Percentiles rank a stretch among this genome's conserved stretches.
These are phyloP conservation scores for Solanum okadae DNA, from an alignment of 257 asterid genomes.

Conservation along the genomic window DNA sequence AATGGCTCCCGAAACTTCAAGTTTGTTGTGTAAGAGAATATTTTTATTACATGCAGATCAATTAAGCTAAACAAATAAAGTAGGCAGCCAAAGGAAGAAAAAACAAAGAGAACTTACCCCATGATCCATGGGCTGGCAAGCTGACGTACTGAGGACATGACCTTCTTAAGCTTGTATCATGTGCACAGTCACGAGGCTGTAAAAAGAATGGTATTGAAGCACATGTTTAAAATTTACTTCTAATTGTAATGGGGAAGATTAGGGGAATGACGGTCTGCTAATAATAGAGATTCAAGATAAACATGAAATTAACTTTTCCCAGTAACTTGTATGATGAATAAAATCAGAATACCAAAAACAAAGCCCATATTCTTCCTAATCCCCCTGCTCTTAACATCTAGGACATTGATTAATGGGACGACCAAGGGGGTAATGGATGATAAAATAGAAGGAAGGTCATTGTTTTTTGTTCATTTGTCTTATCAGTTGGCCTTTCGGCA, in stretches of 20 bases:
- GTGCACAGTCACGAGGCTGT: constrained; percentile 8
- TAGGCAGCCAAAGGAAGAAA: background rate
- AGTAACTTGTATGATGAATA: background rate
- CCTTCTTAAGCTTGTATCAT: constrained; percentile 9
- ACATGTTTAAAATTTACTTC: background rate
- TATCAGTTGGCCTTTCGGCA: background rate
- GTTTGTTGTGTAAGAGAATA: background rate
- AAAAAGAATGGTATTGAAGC: background rate
- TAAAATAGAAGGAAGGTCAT: background rate
- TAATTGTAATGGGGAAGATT: background rate
- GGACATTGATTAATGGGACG: background rate
- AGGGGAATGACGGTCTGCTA: background rate
- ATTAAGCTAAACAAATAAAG: background rate
- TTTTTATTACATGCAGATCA: background rate
- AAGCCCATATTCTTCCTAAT: background rate
- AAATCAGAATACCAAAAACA: background rate
- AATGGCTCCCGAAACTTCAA: background rate
- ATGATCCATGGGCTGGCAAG: constrained; percentile 48
- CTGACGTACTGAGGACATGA: constrained; percentile 67
- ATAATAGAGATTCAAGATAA: background rate
- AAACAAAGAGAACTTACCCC: constrained; percentile 29
- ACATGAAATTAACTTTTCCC: background rate
- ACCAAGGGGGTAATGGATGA: background rate
- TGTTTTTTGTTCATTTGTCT: background rate
- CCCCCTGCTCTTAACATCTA: background rate